These are phyloP conservation scores for Pseudognaphalium luteoalbum DNA, from an alignment of 129 eudicot genomes.

Conservation along the genomic window DNA sequence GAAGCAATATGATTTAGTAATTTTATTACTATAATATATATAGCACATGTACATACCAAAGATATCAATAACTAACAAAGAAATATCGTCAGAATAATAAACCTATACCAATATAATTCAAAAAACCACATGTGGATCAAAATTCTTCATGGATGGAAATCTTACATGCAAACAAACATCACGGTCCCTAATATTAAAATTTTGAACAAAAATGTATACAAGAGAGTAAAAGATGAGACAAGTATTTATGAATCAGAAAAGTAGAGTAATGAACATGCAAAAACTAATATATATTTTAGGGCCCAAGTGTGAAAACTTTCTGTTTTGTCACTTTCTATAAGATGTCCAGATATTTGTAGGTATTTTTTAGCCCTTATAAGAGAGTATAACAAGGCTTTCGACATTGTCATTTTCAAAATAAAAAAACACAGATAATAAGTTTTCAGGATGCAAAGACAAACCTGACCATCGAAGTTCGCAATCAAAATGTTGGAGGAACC, in stretches of 20 bases:
- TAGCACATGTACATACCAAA: not conserved
- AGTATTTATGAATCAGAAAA: too few species aligned
- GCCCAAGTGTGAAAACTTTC: not conserved
- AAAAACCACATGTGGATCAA: too few species aligned
- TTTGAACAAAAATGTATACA: not conserved
- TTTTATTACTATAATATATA: too few species aligned
- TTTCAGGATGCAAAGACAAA: conserved; percentile 19
- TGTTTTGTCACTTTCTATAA: not conserved
- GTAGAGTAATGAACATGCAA: too few species aligned
- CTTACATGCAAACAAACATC: not conserved
- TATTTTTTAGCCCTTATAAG: conserved; percentile 1
- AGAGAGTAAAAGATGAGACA: too few species aligned
- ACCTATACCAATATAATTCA: too few species aligned
- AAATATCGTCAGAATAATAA: too few species aligned
- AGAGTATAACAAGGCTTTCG: not conserved
- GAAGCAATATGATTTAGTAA: too few species aligned
- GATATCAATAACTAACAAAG: too few species aligned
- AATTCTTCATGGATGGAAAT: too few species aligned
- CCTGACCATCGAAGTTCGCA: conserved; percentile 80
- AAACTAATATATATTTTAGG: too few species aligned
- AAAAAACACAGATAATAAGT: not conserved
- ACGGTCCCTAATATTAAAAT: not conserved
- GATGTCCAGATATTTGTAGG: not conserved
- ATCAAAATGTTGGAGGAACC: conserved; percentile 74
- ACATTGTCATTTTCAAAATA: conserved; percentile 2